phyloP scores from a whole-genome alignment of 2,329 filamentous ascomycete genomes.

The Aspergillus aculeatus region DNA sequence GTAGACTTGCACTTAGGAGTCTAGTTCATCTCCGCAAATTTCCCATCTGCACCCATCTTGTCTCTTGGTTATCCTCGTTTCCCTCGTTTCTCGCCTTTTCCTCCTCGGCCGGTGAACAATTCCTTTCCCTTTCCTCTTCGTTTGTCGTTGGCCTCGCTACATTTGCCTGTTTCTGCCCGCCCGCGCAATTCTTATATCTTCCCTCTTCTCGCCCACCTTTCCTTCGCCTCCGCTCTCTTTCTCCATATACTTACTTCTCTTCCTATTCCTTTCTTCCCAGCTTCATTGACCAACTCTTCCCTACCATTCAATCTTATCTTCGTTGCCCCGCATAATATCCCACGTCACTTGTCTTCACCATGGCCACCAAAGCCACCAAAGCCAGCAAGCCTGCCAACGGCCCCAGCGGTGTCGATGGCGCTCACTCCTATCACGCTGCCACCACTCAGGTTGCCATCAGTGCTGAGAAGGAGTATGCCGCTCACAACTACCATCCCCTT shows the following conservation, averaged over 20 bases:
- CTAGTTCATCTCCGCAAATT: slow-evolving; percentile 4
- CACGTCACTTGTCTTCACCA: slow-evolving; percentile 16
- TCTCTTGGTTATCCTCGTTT: background rate
- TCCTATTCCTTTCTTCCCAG: background rate
- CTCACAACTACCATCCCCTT: slow-evolving; percentile 98
- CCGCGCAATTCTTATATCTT: background rate
- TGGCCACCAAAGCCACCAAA: slow-evolving; percentile 20
- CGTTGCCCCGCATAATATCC: slow-evolving; percentile 23
- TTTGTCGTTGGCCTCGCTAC: background rate
- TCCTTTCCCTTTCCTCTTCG: slow-evolving; percentile 4
- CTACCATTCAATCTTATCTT: background rate
- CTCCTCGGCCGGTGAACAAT: background rate
- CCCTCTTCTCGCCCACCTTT: slow-evolving; percentile 15
- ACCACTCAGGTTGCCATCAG: slow-evolving; percentile 78
- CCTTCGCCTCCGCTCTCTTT: background rate
- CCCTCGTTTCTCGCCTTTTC: background rate
- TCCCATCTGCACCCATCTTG: slow-evolving; percentile 2
- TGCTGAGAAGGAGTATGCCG: slow-evolving; percentile 78
- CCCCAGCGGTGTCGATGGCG: slow-evolving; percentile 35
- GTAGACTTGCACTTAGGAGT: slow-evolving; percentile 26
- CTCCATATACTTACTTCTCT: background rate
- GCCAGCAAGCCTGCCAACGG: slow-evolving; percentile 1
- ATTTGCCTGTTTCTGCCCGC: background rate
- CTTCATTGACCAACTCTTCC: background rate
- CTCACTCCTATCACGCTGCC: slow-evolving; percentile 64